Percentiles rank a stretch among this genome's conserved stretches.
Evolutionary conservation across 768 basidiomycete species (phyloP).

Genomic region (Tylopilus felleus): DNA sequence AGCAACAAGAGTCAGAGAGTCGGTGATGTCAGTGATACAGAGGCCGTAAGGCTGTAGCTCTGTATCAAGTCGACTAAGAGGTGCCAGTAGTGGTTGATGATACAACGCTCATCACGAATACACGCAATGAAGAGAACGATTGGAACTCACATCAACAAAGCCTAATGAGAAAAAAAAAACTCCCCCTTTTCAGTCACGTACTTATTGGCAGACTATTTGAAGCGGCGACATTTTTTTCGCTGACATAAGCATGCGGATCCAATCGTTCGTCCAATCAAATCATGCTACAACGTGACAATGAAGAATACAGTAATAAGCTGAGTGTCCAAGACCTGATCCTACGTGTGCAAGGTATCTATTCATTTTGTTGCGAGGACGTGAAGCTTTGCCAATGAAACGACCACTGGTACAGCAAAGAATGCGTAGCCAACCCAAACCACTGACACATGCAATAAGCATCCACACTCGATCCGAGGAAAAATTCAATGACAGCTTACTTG

Average conservation of each 20-base stretch:
- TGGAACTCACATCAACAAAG: slow-evolving; percentile 16
- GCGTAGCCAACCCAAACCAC: slow-evolving; percentile 81
- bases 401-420: slow-evolving; percentile 68
- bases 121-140: neutral
- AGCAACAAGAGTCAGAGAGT: slow-evolving; percentile 41
- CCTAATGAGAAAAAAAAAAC: neutral
- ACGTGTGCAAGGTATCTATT: slow-evolving; percentile 10
- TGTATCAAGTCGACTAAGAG: slow-evolving; percentile 84
- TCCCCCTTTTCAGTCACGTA: too few relatives aligned
- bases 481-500: slow-evolving; percentile 47
- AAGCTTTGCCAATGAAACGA: slow-evolving; percentile 64
- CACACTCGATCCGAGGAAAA: neutral
- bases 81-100: slow-evolving; percentile 72
- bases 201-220: neutral
- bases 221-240: slow-evolving; percentile 1
- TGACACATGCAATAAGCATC: slow-evolving; percentile 27
- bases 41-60: slow-evolving; percentile 32
- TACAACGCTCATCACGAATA: slow-evolving; percentile 78
- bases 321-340: neutral
- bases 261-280: neutral
- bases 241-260: neutral
- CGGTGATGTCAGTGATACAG: slow-evolving; percentile 78
- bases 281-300: neutral
- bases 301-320: neutral
- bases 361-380: slow-evolving; percentile 52